A percentile compares a stretch with the other conserved stretches of the same genome.
phyloP scores from a whole-genome alignment of 495 filamentous ascomycete species.

The Talaromyces trachyspermus region DNA sequence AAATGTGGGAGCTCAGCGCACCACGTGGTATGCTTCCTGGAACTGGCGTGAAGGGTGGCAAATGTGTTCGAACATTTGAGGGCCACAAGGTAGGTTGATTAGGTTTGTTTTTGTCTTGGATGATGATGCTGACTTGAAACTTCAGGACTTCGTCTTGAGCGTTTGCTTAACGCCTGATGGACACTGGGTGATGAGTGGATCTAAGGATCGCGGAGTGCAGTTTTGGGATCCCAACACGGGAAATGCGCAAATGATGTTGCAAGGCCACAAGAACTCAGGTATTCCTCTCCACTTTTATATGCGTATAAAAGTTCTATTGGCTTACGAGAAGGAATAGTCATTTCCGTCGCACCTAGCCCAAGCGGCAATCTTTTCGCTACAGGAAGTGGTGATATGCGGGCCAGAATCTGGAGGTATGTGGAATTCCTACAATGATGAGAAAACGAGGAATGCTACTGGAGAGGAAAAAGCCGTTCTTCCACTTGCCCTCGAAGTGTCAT shows the following conservation, averaged over 20 bases:
- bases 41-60: conserved; percentile 61
- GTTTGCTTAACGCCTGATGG: conserved; percentile 84
- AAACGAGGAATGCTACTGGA: conserved; percentile 6
- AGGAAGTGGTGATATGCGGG: conserved; percentile 83
- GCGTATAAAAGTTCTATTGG: conserved; percentile 16
- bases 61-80: conserved; percentile 84
- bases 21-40: conserved; percentile 56
- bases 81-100: conserved; percentile 68
- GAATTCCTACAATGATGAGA: conserved; percentile 6
- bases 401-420: conserved; percentile 79
- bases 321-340: conserved; percentile 53
- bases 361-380: conserved; percentile 75
- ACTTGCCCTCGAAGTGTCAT: conserved; percentile 7
- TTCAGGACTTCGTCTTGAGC: conserved; percentile 81
- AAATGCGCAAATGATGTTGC: conserved; percentile 83
- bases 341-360: conserved; percentile 82
- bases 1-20: conserved; percentile 82
- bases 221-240: conserved; percentile 90
- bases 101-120: not conserved
- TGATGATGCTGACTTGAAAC: conserved; percentile 9
- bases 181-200: conserved; percentile 85
- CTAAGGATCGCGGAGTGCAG: conserved; percentile 84
- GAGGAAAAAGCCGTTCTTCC: not conserved
- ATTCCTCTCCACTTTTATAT: conserved; percentile 7
- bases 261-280: conserved; percentile 87